Conservation (phyloP, 495 filamentous ascomycete species). For the Neurospora discreta region DNA sequence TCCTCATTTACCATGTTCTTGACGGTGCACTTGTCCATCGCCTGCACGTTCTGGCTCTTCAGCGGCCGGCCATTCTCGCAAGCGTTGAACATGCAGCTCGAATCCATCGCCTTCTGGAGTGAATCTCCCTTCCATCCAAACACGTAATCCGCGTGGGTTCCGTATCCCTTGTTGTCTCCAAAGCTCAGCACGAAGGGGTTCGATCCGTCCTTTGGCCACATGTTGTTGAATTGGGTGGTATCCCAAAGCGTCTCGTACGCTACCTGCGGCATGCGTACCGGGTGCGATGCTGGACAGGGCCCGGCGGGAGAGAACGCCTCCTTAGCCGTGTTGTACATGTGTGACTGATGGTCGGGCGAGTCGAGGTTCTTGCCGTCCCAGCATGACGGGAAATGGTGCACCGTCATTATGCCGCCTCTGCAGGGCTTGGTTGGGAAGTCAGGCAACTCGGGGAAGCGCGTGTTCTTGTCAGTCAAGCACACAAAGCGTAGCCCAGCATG, state of each 20-base stretch:
- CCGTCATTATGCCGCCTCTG: slow-evolving; percentile 37
- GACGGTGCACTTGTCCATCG: slow-evolving; percentile 34
- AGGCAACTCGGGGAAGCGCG: slow-evolving; percentile 32
- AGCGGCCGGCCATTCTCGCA: slow-evolving; percentile 30
- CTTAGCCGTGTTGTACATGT: slow-evolving; percentile 37
- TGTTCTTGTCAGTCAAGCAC: slow-evolving; percentile 30
- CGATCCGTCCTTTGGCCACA: slow-evolving; percentile 34
- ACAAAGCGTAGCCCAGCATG: slow-evolving; percentile 37
- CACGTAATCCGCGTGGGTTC: slow-evolving; percentile 18
- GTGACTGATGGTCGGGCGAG: slow-evolving; percentile 44
- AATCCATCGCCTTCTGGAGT: slow-evolving; percentile 36
- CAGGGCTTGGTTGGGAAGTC: slow-evolving; percentile 37
- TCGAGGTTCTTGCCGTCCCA: slow-evolving; percentile 52
- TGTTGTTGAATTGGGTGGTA: slow-evolving; percentile 34
- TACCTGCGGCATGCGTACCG: slow-evolving; percentile 36
- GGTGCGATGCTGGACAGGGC: slow-evolving; percentile 41
- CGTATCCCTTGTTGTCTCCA: slow-evolving; percentile 14
- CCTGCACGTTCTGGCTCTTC: slow-evolving; percentile 32
- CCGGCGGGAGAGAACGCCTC: slow-evolving; percentile 32
- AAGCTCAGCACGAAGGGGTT: slow-evolving; percentile 34
- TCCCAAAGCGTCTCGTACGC: slow-evolving; percentile 44
- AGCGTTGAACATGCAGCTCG: slow-evolving; percentile 35
- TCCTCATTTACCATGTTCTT: slow-evolving; percentile 32
- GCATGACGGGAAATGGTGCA: slow-evolving; percentile 44
- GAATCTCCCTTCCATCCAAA: slow-evolving; percentile 33